These are phyloP conservation scores for Microglena sp. DNA, from an alignment of 139 green algal species.

Conservation along the genomic window DNA sequence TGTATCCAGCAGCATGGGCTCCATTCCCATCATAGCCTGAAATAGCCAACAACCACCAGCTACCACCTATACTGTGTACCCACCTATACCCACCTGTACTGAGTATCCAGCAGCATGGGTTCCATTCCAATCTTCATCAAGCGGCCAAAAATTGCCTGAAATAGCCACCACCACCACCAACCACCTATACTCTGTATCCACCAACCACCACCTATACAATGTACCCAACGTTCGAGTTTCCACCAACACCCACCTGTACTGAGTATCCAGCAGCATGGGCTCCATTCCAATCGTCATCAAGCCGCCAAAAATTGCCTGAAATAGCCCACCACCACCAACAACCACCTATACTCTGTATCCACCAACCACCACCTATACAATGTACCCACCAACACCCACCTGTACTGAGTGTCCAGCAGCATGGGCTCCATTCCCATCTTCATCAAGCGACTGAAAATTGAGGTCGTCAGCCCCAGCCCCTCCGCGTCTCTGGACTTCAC, in stretches of 20 bases:
- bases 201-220: conserved; percentile 26
- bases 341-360: background rate
- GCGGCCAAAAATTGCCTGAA: conserved; percentile 41
- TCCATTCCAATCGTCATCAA: conserved; percentile 35
- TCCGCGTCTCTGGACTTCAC: conserved; percentile 52
- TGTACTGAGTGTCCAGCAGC: conserved; percentile 42
- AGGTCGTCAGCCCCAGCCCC: conserved; percentile 33
- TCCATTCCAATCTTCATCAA: conserved; percentile 35
- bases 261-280: conserved; percentile 38
- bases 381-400: background rate
- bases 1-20: conserved; percentile 38
- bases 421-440: conserved; percentile 23
- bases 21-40: conserved; percentile 39
- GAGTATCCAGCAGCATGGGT: conserved; percentile 38
- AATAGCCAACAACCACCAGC: conserved; percentile 45
- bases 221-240: too few species aligned
- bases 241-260: conserved; percentile 17
- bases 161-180: conserved; percentile 46
- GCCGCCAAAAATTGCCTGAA: conserved; percentile 41
- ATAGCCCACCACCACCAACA: conserved; percentile 43
- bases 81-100: conserved; percentile 16
- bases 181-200: background rate
- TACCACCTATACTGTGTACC: conserved; percentile 10
- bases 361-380: conserved; percentile 27
- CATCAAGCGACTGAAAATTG: conserved; percentile 55